Percentiles rank a stretch among this genome's conserved stretches.
Evolutionary conservation across 768 basidiomycete genomes (phyloP).

Genomic region (Pilatotrama ljubarskyi): DNA sequence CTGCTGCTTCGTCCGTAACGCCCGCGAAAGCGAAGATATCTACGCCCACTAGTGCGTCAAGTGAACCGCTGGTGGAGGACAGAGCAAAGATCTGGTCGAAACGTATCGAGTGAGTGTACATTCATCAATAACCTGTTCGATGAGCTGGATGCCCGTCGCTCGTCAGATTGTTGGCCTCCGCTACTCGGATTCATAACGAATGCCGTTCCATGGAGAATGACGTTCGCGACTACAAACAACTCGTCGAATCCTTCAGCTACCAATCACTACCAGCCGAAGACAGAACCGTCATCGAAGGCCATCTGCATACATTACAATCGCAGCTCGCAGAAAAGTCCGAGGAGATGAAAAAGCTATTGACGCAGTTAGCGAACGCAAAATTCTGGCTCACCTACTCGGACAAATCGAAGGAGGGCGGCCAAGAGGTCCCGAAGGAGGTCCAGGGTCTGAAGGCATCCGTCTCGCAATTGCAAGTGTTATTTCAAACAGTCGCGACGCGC

Average conservation of each 20-base stretch:
- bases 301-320: conserved; percentile 9
- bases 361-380: conserved; percentile 3
- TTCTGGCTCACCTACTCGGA: conserved; percentile 14
- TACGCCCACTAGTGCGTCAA: background rate
- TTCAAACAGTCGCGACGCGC: conserved; percentile 5
- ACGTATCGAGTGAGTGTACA: conserved; percentile 17
- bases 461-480: conserved; percentile 9
- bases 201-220: conserved; percentile 17
- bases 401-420: background rate
- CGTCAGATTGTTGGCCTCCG: conserved; percentile 10
- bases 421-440: conserved; percentile 10
- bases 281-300: conserved; percentile 15
- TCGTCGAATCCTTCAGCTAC: conserved; percentile 20
- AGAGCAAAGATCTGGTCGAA: conserved; percentile 14
- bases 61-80: conserved; percentile 1
- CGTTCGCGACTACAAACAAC: conserved; percentile 18
- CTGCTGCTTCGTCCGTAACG: conserved; percentile 11
- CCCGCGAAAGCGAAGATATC: background rate
- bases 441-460: conserved; percentile 11
- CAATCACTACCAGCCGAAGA: conserved; percentile 8
- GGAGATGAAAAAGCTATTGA: conserved; percentile 9
- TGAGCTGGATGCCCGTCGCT: background rate
- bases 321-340: conserved; percentile 12
- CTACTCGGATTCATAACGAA: conserved; percentile 11
- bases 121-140: background rate